Evolutionary conservation across 305 asterid species (phyloP), one percentile per base, ranked within the genome.

Genomic region (Caryopteris hybrid): DNA sequence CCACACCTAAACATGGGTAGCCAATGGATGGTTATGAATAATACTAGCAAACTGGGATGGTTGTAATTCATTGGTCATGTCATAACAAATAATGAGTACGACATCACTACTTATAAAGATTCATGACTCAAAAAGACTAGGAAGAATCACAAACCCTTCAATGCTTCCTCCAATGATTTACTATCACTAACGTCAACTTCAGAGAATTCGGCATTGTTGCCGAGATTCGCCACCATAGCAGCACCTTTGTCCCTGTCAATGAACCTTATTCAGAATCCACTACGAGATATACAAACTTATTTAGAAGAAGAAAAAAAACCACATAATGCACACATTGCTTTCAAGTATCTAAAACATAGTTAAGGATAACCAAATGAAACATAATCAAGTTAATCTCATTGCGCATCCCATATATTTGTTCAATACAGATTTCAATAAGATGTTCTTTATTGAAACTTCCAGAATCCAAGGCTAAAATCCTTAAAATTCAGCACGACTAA

Each of bases 181-280:
- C 65, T 75, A 60, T 92, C 87, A 13, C 78, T 78, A 58, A 90
- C 78, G 79, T 92, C 78, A 43, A 90, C 91, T 76, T 84, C 85
- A 50, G 82, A 29, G 66, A 90, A 90, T 60, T 86, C 85, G 16
- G 95, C 45, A 34, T 60, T 81, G 59, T 77, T 60, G 22, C 97
- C 95, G 12, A 92, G 76, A 63, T 80, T 79, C 38, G 67, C 72
- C 83, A 84, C 94, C 88, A 85, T 76, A 12, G 79, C 83, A 56
- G 84, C 83, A 69, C 96, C 98, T 67, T 84, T 92, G 45, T 85
- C 95, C 85, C 97, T 92, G 80, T 61, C 64, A 70, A 29, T 53
- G 14, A 78, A 71, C 65, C 27, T 0, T 46, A 23, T 10, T 55
- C 27, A 63, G 25, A 13, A 57, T 25, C 47, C 11, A 46, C 54